phyloP scores from a whole-genome alignment of 1,139 yeast genomes.

The Nadsonia commutata region DNA sequence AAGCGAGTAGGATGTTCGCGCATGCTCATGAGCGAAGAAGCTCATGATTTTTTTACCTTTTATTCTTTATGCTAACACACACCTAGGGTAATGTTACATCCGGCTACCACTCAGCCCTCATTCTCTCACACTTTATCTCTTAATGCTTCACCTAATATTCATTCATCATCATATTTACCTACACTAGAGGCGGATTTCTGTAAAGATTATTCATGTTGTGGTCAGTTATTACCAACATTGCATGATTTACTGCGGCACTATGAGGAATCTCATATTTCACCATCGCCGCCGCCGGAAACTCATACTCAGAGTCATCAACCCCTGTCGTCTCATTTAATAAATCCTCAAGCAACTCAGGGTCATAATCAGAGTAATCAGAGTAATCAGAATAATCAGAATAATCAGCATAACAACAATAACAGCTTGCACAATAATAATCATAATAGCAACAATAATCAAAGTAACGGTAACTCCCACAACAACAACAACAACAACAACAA shows the following conservation, averaged over 20 bases:
- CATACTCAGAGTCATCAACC: neutral
- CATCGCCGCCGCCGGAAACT: neutral
- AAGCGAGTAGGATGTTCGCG: too few relatives aligned
- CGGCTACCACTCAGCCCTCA: neutral
- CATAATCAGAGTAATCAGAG: neutral
- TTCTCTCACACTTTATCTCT: neutral
- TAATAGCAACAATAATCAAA: neutral
- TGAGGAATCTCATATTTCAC: constrained; percentile 80
- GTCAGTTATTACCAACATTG: constrained; percentile 75
- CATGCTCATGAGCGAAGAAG: too few relatives aligned
- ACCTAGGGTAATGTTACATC: neutral
- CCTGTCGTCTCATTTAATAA: too few relatives aligned
- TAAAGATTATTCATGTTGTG: constrained; percentile 93
- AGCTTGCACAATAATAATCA: neutral
- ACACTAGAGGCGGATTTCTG: constrained; percentile 92
- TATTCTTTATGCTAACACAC: neutral
- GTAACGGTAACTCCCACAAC: neutral
- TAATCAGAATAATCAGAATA: too few relatives aligned
- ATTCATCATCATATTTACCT: constrained; percentile 31
- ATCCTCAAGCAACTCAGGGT: too few relatives aligned
- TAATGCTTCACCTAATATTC: neutral
- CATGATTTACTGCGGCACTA: constrained; percentile 90
- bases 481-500: neutral
- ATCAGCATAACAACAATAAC: neutral
- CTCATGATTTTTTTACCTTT: too few relatives aligned